Evolutionary conservation across 768 basidiomycete genomes (phyloP).

Genomic region (Wakefieldia striispora): DNA sequence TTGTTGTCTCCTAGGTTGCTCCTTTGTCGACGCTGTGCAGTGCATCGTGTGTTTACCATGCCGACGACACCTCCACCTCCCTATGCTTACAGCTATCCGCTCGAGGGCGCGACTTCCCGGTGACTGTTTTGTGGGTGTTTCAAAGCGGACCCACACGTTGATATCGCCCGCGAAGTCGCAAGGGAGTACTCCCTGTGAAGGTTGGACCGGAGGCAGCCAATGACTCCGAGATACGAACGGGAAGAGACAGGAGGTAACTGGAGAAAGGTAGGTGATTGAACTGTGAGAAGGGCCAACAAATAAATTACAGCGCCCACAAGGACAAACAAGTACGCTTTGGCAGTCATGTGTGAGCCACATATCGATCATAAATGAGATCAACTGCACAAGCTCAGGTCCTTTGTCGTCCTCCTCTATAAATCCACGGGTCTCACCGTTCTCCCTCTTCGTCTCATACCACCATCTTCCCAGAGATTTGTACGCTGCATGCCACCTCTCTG

Average conservation of each 20-base stretch:
- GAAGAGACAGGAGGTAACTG: not conserved
- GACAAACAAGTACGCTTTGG: slow-evolving; percentile 44
- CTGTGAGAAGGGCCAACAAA: slow-evolving; percentile 23
- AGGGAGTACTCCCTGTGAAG: not conserved
- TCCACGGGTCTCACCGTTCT: not conserved
- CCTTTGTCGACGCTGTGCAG: not conserved
- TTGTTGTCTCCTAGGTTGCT: slow-evolving; percentile 1
- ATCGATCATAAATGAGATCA: slow-evolving; percentile 33
- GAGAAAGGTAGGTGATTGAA: not conserved
- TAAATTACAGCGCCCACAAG: slow-evolving; percentile 41
- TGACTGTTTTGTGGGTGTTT: slow-evolving; percentile 1
- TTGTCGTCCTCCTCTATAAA: slow-evolving; percentile 31
- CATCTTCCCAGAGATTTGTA: slow-evolving; percentile 3
- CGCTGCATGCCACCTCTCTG: not conserved
- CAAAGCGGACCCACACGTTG: not conserved
- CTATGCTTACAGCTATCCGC: no score
- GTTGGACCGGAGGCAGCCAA: not conserved
- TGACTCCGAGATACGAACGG: not conserved
- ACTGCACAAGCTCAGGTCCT: slow-evolving; percentile 20
- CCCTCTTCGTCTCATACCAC: not conserved
- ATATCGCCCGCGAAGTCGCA: not conserved
- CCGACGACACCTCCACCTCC: not conserved
- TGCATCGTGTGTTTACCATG: not conserved
- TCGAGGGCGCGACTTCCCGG: slow-evolving; percentile 2
- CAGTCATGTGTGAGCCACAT: slow-evolving; percentile 22